Percentiles rank a stretch among this genome's conserved stretches.
phyloP scores from a whole-genome alignment of 2,329 filamentous ascomycete genomes.

The Xylariales sp. region DNA sequence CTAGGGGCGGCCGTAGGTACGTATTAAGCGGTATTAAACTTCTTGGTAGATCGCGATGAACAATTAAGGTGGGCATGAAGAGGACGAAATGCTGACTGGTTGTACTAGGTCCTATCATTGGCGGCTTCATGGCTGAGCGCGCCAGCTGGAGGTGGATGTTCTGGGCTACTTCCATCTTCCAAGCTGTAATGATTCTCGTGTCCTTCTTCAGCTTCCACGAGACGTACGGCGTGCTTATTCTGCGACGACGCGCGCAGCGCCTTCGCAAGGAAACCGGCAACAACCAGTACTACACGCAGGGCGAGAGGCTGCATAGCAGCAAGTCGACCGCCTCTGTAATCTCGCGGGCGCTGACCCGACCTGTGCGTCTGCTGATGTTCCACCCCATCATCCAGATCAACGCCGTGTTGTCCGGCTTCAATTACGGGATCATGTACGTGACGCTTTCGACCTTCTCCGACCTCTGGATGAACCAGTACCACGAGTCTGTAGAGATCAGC shows the following conservation, averaged over 20 bases:
- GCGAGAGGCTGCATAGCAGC: conserved; percentile 29
- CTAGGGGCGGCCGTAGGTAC: conserved; percentile 32
- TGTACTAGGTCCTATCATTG: conserved; percentile 28
- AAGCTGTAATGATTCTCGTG: conserved; percentile 29
- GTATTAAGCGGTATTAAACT: conserved; percentile 1
- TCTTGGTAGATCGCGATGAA: too few relatives aligned
- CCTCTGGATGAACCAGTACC: conserved; percentile 53
- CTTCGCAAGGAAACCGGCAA: conserved; percentile 27
- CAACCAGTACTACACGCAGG: conserved; percentile 26
- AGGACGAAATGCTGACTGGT: too few relatives aligned
- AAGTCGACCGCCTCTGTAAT: conserved; percentile 21
- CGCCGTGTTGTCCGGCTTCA: conserved; percentile 50
- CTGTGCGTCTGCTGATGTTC: conserved; percentile 50
- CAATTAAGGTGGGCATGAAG: too few relatives aligned
- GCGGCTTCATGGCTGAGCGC: conserved; percentile 30
- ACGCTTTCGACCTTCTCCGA: conserved; percentile 57
- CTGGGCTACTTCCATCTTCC: conserved; percentile 37
- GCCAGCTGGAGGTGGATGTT: conserved; percentile 42
- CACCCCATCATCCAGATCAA: conserved; percentile 58
- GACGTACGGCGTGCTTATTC: conserved; percentile 29
- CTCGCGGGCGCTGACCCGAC: conserved; percentile 40
- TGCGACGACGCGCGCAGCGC: conserved; percentile 25
- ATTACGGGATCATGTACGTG: conserved; percentile 61
- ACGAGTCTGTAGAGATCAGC: conserved; percentile 50
- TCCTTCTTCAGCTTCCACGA: conserved; percentile 30